Percentiles rank a stretch among this genome's conserved stretches.
phyloP scores from a whole-genome alignment of 2,329 filamentous ascomycete genomes.

The Botrytis hyacinthi region DNA sequence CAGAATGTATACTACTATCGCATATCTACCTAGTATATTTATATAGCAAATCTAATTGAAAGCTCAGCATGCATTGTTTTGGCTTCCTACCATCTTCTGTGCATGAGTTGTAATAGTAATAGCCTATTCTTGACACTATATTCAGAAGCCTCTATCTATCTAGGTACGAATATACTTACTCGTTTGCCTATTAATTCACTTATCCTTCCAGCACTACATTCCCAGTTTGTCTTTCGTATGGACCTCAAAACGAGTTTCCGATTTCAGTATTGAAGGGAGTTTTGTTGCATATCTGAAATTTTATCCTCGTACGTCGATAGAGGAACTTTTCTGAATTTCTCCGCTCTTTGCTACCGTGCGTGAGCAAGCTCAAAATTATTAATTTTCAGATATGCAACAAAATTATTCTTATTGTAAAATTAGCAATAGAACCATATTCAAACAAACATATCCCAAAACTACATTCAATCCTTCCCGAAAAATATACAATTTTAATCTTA shows the following conservation, averaged over 20 bases:
- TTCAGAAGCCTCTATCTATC: not conserved
- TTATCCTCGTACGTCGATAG: not conserved
- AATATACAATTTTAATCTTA: too few relatives aligned
- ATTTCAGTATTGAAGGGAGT: not conserved
- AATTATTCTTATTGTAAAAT: not conserved
- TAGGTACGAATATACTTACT: not conserved
- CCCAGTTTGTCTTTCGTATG: not conserved
- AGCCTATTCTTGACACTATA: not conserved
- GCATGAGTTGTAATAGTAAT: not conserved
- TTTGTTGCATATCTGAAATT: not conserved
- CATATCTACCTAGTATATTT: not conserved
- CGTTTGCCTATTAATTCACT: not conserved
- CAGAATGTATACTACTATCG: not conserved
- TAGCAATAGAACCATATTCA: not conserved
- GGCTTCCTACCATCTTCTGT: not conserved
- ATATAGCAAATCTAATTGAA: not conserved
- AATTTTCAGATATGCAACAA: not conserved
- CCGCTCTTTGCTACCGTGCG: not conserved
- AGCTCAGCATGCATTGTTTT: not conserved
- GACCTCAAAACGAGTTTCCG: not conserved
- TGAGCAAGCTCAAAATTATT: not conserved
- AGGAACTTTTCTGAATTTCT: not conserved
- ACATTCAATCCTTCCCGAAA: not conserved
- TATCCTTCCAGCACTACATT: not conserved
- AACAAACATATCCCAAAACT: not conserved